Percentiles rank a stretch among this genome's conserved stretches.
Conservation (phyloP, 1,139 yeast species). For the Pneumocystis jirovecii region DNA sequence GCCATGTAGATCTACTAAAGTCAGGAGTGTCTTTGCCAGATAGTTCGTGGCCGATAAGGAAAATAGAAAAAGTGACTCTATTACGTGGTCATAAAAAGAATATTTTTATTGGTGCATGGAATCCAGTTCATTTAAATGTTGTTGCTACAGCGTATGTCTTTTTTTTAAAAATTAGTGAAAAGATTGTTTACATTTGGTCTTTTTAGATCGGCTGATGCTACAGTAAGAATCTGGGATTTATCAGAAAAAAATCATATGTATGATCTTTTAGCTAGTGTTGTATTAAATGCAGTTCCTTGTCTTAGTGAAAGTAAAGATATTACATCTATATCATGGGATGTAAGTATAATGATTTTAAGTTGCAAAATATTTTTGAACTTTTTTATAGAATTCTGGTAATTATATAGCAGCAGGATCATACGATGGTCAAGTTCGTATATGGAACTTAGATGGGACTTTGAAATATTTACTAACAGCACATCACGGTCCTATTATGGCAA, state of each 20-base stretch:
- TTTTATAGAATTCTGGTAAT: conserved; percentile 7
- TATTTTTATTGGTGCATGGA: not conserved
- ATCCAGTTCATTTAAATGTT: not conserved
- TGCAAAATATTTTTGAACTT: not conserved
- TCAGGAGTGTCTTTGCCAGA: not conserved
- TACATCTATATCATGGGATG: conserved; percentile 7
- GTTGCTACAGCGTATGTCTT: not conserved
- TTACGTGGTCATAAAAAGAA: conserved; percentile 24
- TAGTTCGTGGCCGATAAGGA: conserved; percentile 21
- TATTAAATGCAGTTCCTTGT: not conserved
- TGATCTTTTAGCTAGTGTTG: not conserved
- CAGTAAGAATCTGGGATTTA: not conserved
- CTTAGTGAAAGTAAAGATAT: conserved; percentile 7
- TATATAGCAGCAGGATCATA: conserved; percentile 7
- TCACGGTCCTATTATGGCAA: conserved; percentile 35
- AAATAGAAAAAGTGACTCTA: conserved; percentile 23
- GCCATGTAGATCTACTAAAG: not conserved
- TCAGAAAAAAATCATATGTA: not conserved
- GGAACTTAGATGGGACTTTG: conserved; percentile 20
- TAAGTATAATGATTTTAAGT: not conserved
- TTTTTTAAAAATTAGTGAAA: not conserved
- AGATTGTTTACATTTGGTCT: not conserved
- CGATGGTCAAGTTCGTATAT: conserved; percentile 10
- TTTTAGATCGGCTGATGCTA: conserved; percentile 2
- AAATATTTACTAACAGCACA: conserved; percentile 45